phyloP scores from a whole-genome alignment of 441 rosid genomes.

The Gossypium lobatum region DNA sequence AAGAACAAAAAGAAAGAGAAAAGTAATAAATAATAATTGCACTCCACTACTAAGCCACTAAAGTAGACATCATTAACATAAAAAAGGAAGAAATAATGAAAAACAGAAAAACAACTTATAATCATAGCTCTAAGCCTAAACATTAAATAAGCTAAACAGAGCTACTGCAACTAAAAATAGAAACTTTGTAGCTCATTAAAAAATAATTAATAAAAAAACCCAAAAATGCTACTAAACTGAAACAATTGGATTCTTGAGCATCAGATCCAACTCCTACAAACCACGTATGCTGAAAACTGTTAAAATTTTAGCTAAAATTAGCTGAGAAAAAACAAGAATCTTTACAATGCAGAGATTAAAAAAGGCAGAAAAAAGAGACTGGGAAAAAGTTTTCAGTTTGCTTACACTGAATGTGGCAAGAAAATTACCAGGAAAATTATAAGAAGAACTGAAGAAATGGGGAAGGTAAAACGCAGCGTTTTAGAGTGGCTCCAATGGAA shows the following conservation, averaged over 20 bases:
- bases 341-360: constrained; percentile 20
- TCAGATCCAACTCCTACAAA: constrained; percentile 17
- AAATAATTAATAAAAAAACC: not conserved
- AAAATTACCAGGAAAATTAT: not conserved
- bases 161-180: not conserved
- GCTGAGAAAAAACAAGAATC: constrained; percentile 3
- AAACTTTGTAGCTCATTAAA: not conserved
- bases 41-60: not conserved
- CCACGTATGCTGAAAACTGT: not conserved
- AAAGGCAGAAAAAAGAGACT: not conserved
- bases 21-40: not conserved
- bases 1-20: not conserved
- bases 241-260: not conserved
- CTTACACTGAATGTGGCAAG: not conserved
- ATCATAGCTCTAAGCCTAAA: not conserved
- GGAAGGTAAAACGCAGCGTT: constrained; percentile 6
- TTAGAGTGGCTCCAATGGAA: constrained; percentile 5
- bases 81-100: not conserved
- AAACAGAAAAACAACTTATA: not conserved
- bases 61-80: not conserved
- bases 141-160: not conserved
- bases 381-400: not conserved
- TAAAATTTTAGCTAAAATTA: not conserved
- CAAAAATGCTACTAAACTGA: not conserved
- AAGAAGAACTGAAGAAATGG: constrained; percentile 5